Conservation (phyloP, 2,329 filamentous ascomycete species). For the Ophiocordyceps polyrhachis-furcata region DNA sequence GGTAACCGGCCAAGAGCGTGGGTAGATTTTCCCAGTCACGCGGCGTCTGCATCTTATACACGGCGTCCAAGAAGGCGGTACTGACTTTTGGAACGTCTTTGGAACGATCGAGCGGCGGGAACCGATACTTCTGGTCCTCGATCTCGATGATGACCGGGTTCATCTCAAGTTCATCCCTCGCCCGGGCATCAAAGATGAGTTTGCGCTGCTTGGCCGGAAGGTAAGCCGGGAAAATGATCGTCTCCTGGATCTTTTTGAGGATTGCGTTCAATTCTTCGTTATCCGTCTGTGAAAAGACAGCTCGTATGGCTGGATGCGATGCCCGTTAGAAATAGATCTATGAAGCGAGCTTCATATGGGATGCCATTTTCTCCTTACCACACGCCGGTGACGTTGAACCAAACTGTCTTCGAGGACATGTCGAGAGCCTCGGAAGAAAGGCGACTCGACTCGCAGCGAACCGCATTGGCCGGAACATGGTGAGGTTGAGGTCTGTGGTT, state of each 20-base stretch:
- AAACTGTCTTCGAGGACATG: slow-evolving; percentile 7
- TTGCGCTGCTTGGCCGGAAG: slow-evolving; percentile 33
- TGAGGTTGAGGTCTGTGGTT: background rate
- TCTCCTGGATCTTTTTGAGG: slow-evolving; percentile 33
- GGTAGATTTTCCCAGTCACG: slow-evolving; percentile 34
- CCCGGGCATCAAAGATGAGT: slow-evolving; percentile 28
- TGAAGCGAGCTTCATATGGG: background rate
- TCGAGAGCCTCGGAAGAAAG: background rate
- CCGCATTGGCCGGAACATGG: background rate
- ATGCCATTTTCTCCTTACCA: slow-evolving; percentile 7
- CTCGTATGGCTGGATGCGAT: slow-evolving; percentile 11
- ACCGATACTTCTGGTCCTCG: slow-evolving; percentile 34
- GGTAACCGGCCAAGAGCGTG: slow-evolving; percentile 31
- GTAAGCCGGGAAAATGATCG: slow-evolving; percentile 42
- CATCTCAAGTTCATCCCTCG: slow-evolving; percentile 27
- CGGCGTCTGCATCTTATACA: slow-evolving; percentile 25
- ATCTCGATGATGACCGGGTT: slow-evolving; percentile 41
- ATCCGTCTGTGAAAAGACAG: slow-evolving; percentile 31
- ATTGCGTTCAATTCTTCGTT: slow-evolving; percentile 32
- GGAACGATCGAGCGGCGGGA: slow-evolving; percentile 25
- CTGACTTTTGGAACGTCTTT: slow-evolving; percentile 24
- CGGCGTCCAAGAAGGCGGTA: slow-evolving; percentile 16
- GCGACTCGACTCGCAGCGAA: background rate
- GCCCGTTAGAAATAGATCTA: slow-evolving; percentile 2
- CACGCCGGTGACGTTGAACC: slow-evolving; percentile 10